Percentiles rank a stretch among this genome's conserved stretches.
These are phyloP conservation scores for Fraxinus baroniana DNA, from an alignment of 305 asterid genomes.

Conservation along the genomic window DNA sequence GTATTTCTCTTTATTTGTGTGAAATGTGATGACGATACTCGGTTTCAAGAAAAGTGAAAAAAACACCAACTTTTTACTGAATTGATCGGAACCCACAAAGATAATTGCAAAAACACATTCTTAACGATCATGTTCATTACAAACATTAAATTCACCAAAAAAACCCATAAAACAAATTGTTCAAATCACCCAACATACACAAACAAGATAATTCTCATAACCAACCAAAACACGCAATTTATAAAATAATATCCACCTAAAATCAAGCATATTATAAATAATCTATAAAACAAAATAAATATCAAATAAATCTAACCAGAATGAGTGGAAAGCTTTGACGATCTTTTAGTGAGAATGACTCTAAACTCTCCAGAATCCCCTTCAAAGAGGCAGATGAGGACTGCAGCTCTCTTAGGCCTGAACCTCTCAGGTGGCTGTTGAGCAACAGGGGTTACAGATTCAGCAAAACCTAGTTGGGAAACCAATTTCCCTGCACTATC, in stretches of 20 bases:
- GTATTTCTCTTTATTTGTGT: neutral
- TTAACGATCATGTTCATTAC: neutral
- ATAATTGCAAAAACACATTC: neutral
- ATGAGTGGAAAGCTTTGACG: slow-evolving; percentile 80
- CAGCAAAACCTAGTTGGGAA: slow-evolving; percentile 72
- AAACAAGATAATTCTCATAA: neutral
- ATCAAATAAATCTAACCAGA: slow-evolving; percentile 53
- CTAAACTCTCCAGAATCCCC: slow-evolving; percentile 70
- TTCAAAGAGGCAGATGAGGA: slow-evolving; percentile 80
- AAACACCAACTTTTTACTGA: neutral
- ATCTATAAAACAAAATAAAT: neutral
- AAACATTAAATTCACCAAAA: neutral
- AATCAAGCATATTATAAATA: neutral
- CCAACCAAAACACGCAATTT: neutral
- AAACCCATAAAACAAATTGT: slow-evolving; percentile 22
- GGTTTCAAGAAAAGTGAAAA: neutral
- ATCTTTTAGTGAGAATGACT: slow-evolving; percentile 84
- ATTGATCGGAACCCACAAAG: neutral
- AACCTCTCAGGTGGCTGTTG: slow-evolving; percentile 45
- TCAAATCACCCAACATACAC: neutral
- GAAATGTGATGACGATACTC: neutral
- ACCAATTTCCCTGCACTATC: slow-evolving; percentile 68
- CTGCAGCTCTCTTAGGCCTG: slow-evolving; percentile 83
- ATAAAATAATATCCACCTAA: neutral
- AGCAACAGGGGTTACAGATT: slow-evolving; percentile 57